A percentile compares a stretch with the other conserved stretches of the same genome.
Conservation (phyloP, 768 basidiomycete genomes). For the Suillus weaverae region DNA sequence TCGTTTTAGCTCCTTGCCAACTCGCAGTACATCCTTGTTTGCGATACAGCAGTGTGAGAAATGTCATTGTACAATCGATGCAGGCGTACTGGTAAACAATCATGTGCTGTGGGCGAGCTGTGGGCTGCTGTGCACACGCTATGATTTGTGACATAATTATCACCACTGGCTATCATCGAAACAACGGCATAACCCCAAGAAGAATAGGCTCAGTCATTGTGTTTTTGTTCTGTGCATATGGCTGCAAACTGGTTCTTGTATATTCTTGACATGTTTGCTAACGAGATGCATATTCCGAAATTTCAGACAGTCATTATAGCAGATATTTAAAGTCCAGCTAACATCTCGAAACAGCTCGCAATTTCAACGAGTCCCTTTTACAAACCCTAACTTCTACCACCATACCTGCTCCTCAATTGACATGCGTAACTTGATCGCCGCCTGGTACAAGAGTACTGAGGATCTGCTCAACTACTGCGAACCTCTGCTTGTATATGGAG, state of each 20-base stretch:
- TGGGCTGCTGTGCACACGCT: background rate
- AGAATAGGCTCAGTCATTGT: background rate
- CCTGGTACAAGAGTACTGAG: conserved; percentile 1
- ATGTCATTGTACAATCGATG: background rate
- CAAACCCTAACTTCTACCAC: background rate
- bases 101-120: background rate
- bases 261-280: background rate
- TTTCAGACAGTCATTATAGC: background rate
- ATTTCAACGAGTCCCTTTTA: background rate
- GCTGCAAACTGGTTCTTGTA: background rate
- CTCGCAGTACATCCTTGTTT: background rate
- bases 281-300: background rate
- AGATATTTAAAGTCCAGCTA: background rate
- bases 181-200: background rate
- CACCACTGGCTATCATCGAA: background rate
- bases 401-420: background rate
- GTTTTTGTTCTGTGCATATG: background rate
- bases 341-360: background rate
- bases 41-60: background rate
- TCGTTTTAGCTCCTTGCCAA: background rate
- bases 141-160: background rate
- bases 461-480: background rate
- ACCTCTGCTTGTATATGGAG: background rate
- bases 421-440: background rate
- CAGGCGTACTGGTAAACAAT: background rate